Percentiles rank a stretch among this genome's conserved stretches.
These are phyloP conservation scores for Rhodotorula sp. DNA, from an alignment of 1,284 basidiomycete genomes.

Conservation along the genomic window DNA sequence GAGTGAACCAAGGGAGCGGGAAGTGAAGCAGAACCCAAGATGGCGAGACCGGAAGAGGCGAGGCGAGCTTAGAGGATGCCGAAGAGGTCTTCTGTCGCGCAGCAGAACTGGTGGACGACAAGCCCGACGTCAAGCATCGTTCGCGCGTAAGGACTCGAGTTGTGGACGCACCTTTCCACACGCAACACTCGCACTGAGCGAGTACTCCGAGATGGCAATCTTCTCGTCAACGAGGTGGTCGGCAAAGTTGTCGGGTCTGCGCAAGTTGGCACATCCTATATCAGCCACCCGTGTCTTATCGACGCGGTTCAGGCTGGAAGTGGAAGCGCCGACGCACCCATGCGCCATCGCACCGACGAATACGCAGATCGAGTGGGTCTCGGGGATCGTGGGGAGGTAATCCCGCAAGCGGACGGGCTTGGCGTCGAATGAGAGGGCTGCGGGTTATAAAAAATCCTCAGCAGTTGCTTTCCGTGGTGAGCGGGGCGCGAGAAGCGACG, in stretches of 20 bases:
- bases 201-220: slow-evolving; percentile 93
- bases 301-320: background rate
- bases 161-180: slow-evolving; percentile 90
- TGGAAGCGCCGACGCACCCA: slow-evolving; percentile 53
- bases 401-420: slow-evolving; percentile 75
- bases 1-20: slow-evolving; percentile 5
- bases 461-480: background rate
- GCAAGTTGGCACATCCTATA: background rate
- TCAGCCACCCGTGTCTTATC: background rate
- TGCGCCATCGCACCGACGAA: slow-evolving; percentile 98
- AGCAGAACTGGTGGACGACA: slow-evolving; percentile 59
- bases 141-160: no score
- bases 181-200: slow-evolving; percentile 79
- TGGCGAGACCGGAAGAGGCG: background rate
- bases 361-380: slow-evolving; percentile 85
- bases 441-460: slow-evolving; percentile 10
- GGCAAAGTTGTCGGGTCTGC: slow-evolving; percentile 86
- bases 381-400: slow-evolving; percentile 77
- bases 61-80: slow-evolving; percentile 46
- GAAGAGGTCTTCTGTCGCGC: slow-evolving; percentile 55
- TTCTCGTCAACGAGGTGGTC: slow-evolving; percentile 96
- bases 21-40: background rate
- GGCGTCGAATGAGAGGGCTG: slow-evolving; percentile 89
- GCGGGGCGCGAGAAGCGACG: slow-evolving; percentile 46
- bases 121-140: no score